Evolutionary conservation across 208 protist genomes (phyloP).

Genomic region (Trypanosoma caninum): DNA sequence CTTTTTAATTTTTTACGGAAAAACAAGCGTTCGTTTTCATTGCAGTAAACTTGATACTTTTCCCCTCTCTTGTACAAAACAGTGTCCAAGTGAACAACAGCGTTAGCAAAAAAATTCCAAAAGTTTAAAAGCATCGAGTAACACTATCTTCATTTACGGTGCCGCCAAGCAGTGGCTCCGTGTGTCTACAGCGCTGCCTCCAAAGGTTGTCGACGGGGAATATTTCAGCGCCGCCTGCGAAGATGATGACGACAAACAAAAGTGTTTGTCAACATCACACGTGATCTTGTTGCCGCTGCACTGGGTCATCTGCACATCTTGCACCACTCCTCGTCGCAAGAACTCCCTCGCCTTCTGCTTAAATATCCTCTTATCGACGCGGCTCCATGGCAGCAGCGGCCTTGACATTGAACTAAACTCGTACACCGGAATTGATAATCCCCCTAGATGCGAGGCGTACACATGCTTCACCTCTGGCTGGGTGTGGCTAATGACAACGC

Average conservation of each 20-base stretch:
- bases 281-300: not conserved
- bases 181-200: no score
- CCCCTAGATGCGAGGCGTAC: constrained; percentile 66
- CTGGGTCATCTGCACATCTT: constrained; percentile 33
- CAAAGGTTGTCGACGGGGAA: no score
- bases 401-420: constrained; percentile 76
- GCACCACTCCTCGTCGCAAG: constrained; percentile 40
- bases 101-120: no score
- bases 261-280: not conserved
- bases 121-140: not conserved
- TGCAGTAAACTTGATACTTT: no score
- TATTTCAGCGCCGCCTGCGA: no score
- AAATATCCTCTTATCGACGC: constrained; percentile 22
- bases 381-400: constrained; percentile 43
- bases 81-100: no score
- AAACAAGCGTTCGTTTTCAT: no score
- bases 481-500: constrained; percentile 59
- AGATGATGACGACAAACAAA: constrained; percentile 1
- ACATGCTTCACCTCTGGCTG: constrained; percentile 41
- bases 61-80: no score
- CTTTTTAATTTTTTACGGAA: no score
- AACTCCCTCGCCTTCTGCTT: constrained; percentile 35
- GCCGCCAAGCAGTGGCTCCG: not conserved
- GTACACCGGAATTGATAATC: constrained; percentile 64
- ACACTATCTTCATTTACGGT: not conserved